phyloP scores from a whole-genome alignment of 73 alveolate genomes.

The Blepharisma stoltei region DNA sequence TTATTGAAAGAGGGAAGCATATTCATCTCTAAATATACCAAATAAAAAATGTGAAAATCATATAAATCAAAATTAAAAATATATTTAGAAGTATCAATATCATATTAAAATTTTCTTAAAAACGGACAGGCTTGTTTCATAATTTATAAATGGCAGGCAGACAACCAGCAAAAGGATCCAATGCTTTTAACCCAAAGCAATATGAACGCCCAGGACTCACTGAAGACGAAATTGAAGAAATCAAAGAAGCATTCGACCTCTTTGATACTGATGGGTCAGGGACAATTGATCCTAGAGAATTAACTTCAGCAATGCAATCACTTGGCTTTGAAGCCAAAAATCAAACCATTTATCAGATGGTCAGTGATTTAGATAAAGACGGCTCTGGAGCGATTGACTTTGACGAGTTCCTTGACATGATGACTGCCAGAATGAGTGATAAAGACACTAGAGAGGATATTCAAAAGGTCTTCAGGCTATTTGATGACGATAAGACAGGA shows the following conservation, averaged over 20 bases:
- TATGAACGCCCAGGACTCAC: conserved; percentile 77
- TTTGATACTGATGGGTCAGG: conserved; percentile 88
- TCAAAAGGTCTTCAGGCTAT: conserved; percentile 36
- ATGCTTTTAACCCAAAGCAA: conserved; percentile 35
- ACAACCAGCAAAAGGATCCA: too few relatives aligned
- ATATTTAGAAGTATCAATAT: too few relatives aligned
- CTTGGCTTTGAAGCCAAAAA: conserved; percentile 80
- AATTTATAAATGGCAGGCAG: too few relatives aligned
- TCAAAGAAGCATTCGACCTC: conserved; percentile 89
- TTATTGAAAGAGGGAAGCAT: too few relatives aligned
- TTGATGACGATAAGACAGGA: conserved; percentile 53
- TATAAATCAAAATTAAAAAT: too few relatives aligned
- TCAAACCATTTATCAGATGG: conserved; percentile 82
- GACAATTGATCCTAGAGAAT: conserved; percentile 87
- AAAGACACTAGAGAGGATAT: conserved; percentile 35
- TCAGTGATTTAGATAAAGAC: conserved; percentile 88
- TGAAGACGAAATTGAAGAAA: conserved; percentile 87
- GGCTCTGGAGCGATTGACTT: conserved; percentile 87
- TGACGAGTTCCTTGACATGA: conserved; percentile 82
- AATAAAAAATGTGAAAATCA: too few relatives aligned
- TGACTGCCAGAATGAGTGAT: conserved; percentile 48
- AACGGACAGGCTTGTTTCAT: too few relatives aligned
- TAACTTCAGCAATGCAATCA: conserved; percentile 85
- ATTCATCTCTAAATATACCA: too few relatives aligned
- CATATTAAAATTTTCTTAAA: too few relatives aligned